phyloP scores from a whole-genome alignment of 1,139 yeast species.

The Hemisphaericaspora xylofermentans region DNA sequence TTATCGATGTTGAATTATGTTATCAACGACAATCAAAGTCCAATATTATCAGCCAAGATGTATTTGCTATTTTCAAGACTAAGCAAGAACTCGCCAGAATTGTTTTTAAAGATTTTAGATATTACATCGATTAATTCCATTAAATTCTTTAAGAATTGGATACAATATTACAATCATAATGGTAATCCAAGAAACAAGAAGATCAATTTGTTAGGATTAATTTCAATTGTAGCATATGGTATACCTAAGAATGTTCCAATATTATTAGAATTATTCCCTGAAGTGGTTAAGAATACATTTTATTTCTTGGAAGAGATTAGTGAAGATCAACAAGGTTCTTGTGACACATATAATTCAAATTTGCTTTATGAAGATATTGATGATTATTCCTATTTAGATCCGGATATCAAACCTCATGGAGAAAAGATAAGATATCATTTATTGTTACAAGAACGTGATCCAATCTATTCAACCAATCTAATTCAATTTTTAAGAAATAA shows the following conservation, averaged over 20 bases:
- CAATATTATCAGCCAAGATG: slow-evolving; percentile 50
- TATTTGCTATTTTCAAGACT: slow-evolving; percentile 55
- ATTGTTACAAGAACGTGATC: slow-evolving; percentile 50
- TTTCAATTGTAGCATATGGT: slow-evolving; percentile 37
- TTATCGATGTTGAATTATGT: slow-evolving; percentile 46
- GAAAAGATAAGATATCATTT: slow-evolving; percentile 56
- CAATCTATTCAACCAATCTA: slow-evolving; percentile 57
- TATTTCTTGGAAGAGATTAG: slow-evolving; percentile 72
- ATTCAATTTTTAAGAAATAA: slow-evolving; percentile 22
- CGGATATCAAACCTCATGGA: slow-evolving; percentile 51
- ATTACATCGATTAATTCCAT: slow-evolving; percentile 27
- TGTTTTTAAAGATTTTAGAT: slow-evolving; percentile 39
- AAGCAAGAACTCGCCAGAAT: slow-evolving; percentile 44
- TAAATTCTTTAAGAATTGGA: slow-evolving; percentile 33
- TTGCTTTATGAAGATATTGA: slow-evolving; percentile 54
- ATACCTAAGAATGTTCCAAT: slow-evolving; percentile 21
- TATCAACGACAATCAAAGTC: slow-evolving; percentile 44
- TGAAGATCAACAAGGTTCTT: slow-evolving; percentile 58
- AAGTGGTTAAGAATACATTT: slow-evolving; percentile 54
- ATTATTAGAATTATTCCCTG: slow-evolving; percentile 19
- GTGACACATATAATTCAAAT: slow-evolving; percentile 61
- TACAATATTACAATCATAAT: slow-evolving; percentile 43
- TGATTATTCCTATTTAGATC: slow-evolving; percentile 48
- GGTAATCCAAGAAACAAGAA: slow-evolving; percentile 72
- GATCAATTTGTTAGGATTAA: slow-evolving; percentile 58